Evolutionary conservation across 805 yeast genomes (phyloP).

Genomic region (Pichia californica): DNA sequence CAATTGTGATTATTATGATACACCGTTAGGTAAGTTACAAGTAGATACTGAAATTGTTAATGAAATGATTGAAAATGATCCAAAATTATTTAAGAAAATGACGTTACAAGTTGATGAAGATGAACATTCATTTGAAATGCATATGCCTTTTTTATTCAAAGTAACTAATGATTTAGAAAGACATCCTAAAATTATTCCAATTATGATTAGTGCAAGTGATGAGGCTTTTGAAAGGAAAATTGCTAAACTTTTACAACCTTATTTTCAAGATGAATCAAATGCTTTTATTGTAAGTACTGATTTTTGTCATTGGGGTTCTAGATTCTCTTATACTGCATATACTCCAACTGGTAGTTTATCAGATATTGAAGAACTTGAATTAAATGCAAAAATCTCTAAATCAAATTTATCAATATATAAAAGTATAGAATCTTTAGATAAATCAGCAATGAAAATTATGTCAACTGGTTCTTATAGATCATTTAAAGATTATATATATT

Average conservation of each 20-base stretch:
- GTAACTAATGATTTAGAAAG: slow-evolving; percentile 31
- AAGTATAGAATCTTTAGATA: slow-evolving; percentile 72
- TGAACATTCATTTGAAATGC: slow-evolving; percentile 96
- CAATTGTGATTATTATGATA: slow-evolving; percentile 50
- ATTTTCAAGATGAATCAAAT: slow-evolving; percentile 44
- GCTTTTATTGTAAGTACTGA: slow-evolving; percentile 83
- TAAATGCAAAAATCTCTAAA: not conserved
- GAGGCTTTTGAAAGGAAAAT: slow-evolving; percentile 37
- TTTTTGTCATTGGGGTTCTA: slow-evolving; percentile 89
- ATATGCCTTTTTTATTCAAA: slow-evolving; percentile 65
- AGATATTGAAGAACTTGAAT: slow-evolving; percentile 13
- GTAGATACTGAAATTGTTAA: slow-evolving; percentile 50
- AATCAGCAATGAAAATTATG: slow-evolving; percentile 57
- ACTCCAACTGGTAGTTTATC: slow-evolving; percentile 31
- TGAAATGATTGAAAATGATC: slow-evolving; percentile 30
- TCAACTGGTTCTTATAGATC: slow-evolving; percentile 45
- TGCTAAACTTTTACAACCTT: slow-evolving; percentile 45
- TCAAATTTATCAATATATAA: slow-evolving; percentile 39
- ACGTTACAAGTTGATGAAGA: slow-evolving; percentile 56
- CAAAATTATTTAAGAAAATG: slow-evolving; percentile 50
- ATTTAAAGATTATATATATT: slow-evolving; percentile 63
- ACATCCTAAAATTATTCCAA: slow-evolving; percentile 53
- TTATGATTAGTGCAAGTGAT: slow-evolving; percentile 65
- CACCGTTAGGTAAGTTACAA: slow-evolving; percentile 74
- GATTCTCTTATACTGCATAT: slow-evolving; percentile 55